A percentile compares a stretch with the other conserved stretches of the same genome.
Evolutionary conservation across 192 early-diverging fungal species (phyloP).

Genomic region (Coemansia sp.): DNA sequence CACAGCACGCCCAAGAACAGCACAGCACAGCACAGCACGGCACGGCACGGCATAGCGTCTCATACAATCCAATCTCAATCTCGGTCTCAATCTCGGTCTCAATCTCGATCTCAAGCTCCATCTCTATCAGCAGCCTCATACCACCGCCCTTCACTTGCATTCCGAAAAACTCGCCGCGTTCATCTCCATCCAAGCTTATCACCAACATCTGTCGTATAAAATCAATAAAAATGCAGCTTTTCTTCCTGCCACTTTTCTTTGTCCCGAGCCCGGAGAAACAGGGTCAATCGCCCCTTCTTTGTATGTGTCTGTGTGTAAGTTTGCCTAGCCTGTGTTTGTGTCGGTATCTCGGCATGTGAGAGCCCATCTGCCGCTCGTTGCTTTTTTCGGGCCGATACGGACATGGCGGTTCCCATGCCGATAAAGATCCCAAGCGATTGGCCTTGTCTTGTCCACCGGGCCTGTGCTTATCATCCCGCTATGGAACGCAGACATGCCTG

Average conservation of each 20-base stretch:
- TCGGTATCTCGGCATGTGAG: not conserved
- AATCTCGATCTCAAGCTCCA: no score
- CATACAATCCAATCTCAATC: no score
- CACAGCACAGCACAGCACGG: not conserved
- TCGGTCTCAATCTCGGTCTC: no score
- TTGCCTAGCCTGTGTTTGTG: not conserved
- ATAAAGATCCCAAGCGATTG: not conserved
- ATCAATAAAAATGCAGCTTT: not conserved
- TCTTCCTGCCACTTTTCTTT: constrained; percentile 2
- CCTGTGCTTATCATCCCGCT: not conserved
- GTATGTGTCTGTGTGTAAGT: not conserved
- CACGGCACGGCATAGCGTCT: not conserved
- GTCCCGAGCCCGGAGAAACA: no score
- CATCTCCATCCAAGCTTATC: not conserved
- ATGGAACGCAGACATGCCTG: no score
- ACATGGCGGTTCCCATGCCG: not conserved
- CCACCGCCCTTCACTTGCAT: no score
- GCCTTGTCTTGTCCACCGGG: not conserved
- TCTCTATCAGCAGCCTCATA: no score
- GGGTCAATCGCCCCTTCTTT: no score
- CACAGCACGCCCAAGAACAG: no score
- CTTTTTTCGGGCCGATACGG: not conserved
- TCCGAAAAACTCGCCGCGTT: not conserved
- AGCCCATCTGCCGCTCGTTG: not conserved
- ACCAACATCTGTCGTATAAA: not conserved